A percentile compares a stretch with the other conserved stretches of the same genome.
phyloP scores from a whole-genome alignment of 2,329 filamentous ascomycete genomes.

The Aspergillus pseudonomiae region DNA sequence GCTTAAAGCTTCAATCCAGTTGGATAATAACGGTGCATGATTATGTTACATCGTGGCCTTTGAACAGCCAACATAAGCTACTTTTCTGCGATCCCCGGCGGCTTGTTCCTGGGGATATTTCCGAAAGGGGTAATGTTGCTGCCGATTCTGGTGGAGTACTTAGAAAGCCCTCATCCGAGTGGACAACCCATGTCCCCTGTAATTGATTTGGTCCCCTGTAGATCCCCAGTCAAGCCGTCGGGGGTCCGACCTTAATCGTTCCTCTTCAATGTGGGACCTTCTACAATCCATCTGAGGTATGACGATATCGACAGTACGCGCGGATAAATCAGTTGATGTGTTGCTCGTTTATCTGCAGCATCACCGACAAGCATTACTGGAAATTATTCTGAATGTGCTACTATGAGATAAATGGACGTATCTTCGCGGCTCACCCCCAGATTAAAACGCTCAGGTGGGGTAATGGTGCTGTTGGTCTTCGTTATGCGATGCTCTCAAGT shows the following conservation, averaged over 20 bases:
- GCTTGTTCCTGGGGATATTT: not conserved
- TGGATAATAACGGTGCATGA: not conserved
- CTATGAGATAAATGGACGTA: not conserved
- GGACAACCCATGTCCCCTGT: not conserved
- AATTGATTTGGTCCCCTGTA: conserved; percentile 1
- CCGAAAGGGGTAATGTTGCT: not conserved
- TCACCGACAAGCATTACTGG: not conserved
- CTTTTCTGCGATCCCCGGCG: not conserved
- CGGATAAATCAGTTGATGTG: not conserved
- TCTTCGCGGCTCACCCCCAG: not conserved
- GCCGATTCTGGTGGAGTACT: not conserved
- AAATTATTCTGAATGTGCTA: no score
- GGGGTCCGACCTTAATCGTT: not conserved
- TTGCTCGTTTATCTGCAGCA: not conserved
- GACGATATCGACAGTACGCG: not conserved
- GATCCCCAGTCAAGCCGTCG: conserved; percentile 1
- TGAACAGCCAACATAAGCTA: not conserved
- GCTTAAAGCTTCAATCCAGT: not conserved
- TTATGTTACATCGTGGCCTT: not conserved
- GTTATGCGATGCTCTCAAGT: not conserved
- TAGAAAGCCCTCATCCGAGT: not conserved
- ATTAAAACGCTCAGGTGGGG: not conserved
- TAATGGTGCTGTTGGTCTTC: not conserved
- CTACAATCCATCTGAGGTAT: not conserved
- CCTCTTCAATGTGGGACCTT: not conserved